Evolutionary conservation across 2,329 filamentous ascomycete species (phyloP).

Genomic region (Byssochlamys sp.): DNA sequence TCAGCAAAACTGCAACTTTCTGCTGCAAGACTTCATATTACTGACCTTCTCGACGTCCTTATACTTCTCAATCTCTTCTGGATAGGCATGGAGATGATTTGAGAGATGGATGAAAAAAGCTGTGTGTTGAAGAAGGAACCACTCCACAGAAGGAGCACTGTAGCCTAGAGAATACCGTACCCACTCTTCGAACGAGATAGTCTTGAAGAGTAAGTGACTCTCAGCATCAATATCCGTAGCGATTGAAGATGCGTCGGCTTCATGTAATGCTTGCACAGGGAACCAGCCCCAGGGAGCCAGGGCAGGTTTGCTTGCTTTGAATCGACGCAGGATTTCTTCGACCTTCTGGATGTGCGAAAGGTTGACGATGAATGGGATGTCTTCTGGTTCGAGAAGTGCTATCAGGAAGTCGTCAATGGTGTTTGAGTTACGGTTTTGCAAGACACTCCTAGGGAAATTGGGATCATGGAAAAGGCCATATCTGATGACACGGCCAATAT

Average conservation of each 20-base stretch:
- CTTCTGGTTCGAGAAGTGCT: constrained; percentile 18
- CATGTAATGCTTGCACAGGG: constrained; percentile 15
- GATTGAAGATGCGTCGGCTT: constrained; percentile 15
- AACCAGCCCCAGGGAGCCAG: constrained; percentile 29
- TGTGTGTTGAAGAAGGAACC: constrained; percentile 31
- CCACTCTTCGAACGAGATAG: constrained; percentile 31
- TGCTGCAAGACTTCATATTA: neutral
- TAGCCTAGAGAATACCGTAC: constrained; percentile 32
- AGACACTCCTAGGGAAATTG: constrained; percentile 24
- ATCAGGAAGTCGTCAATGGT: constrained; percentile 25
- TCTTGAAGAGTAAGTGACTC: constrained; percentile 31
- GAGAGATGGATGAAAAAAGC: constrained; percentile 24
- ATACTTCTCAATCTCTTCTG: constrained; percentile 23
- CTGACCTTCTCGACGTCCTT: constrained; percentile 29
- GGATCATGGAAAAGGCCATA: constrained; percentile 29
- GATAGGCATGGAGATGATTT: constrained; percentile 22
- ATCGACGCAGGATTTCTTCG: constrained; percentile 30
- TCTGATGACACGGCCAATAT: constrained; percentile 29
- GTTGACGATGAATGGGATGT: constrained; percentile 15
- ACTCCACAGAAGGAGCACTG: constrained; percentile 22
- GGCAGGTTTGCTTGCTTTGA: constrained; percentile 13
- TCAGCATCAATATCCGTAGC: constrained; percentile 28
- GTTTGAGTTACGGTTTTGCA: constrained; percentile 23
- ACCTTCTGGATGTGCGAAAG: constrained; percentile 30
- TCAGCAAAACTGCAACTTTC: neutral